Evolutionary conservation across 805 yeast species (phyloP).

Genomic region (Kazachstania bromeliacearum): DNA sequence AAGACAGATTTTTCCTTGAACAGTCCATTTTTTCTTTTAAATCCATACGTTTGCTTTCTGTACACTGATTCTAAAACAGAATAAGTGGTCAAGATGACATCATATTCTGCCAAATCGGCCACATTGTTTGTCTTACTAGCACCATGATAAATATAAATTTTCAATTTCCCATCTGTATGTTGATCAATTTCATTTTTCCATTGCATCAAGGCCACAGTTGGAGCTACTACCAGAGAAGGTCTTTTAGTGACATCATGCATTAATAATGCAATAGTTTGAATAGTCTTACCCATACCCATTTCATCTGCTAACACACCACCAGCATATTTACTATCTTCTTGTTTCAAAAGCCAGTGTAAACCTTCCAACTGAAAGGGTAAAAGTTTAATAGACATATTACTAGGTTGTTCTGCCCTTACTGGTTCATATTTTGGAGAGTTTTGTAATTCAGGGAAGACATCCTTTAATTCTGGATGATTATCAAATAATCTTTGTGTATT

Average conservation of each 20-base stretch:
- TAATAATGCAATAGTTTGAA: constrained; percentile 85
- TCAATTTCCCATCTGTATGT: constrained; percentile 66
- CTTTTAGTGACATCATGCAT: constrained; percentile 55
- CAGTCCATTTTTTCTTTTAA: constrained; percentile 58
- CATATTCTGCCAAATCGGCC: constrained; percentile 44
- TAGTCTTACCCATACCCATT: constrained; percentile 99
- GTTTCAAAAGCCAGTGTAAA: constrained; percentile 74
- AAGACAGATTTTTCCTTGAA: constrained; percentile 69
- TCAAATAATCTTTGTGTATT: constrained; percentile 59
- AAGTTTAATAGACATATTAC: constrained; percentile 59
- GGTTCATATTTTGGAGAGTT: constrained; percentile 38
- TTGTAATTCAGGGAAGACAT: constrained; percentile 59
- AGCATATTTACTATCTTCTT: constrained; percentile 65
- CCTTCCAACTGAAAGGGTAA: constrained; percentile 94
- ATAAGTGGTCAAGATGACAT: constrained; percentile 85
- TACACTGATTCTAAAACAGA: constrained; percentile 83
- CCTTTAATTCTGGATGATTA: constrained; percentile 68
- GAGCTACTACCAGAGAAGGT: constrained; percentile 89
- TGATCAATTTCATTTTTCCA: constrained; percentile 90
- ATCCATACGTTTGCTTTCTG: constrained; percentile 77
- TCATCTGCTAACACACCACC: constrained; percentile 97
- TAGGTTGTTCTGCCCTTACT: constrained; percentile 62
- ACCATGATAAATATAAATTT: constrained; percentile 75
- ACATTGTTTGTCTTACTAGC: constrained; percentile 56
- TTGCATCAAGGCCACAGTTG: constrained; percentile 97